Conservation (phyloP, 164 flowering plant species). For the Vitis rupestris region DNA sequence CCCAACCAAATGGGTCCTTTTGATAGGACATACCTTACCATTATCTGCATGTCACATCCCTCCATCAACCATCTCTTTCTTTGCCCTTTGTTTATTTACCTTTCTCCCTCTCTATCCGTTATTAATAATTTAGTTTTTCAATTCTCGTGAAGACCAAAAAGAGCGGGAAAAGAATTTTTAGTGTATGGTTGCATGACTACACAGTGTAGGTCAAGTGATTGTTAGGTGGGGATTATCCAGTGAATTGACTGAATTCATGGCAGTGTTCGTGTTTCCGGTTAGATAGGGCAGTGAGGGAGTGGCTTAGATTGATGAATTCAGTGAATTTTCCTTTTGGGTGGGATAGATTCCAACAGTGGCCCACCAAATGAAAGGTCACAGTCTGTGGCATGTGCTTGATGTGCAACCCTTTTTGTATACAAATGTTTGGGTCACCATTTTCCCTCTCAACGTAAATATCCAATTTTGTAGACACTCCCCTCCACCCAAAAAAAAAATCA, state of each 20-base stretch:
- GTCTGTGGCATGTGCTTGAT: slow-evolving; percentile 13
- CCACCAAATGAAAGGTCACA: slow-evolving; percentile 7
- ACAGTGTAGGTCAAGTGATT: no score
- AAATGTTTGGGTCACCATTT: background rate
- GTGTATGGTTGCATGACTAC: no score
- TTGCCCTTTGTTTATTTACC: background rate
- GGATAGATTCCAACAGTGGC: slow-evolving; percentile 7
- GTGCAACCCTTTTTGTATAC: background rate
- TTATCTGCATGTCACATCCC: slow-evolving; percentile 17
- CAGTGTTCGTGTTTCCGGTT: no score
- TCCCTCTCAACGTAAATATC: background rate
- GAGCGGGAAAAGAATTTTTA: no score
- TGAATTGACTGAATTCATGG: no score
- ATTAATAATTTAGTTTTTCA: background rate
- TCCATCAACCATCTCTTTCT: slow-evolving; percentile 8
- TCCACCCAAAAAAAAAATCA: no score
- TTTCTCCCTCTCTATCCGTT: background rate
- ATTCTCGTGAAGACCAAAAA: no score
- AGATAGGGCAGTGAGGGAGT: background rate
- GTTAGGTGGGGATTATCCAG: no score
- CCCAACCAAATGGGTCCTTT: slow-evolving; percentile 8
- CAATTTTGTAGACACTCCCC: no score
- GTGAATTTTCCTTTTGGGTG: background rate
- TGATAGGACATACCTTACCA: slow-evolving; percentile 21
- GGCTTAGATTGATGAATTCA: slow-evolving; percentile 5